These are phyloP conservation scores for Exophiala oligosperma DNA, from an alignment of 2,329 filamentous ascomycete species.

Conservation along the genomic window DNA sequence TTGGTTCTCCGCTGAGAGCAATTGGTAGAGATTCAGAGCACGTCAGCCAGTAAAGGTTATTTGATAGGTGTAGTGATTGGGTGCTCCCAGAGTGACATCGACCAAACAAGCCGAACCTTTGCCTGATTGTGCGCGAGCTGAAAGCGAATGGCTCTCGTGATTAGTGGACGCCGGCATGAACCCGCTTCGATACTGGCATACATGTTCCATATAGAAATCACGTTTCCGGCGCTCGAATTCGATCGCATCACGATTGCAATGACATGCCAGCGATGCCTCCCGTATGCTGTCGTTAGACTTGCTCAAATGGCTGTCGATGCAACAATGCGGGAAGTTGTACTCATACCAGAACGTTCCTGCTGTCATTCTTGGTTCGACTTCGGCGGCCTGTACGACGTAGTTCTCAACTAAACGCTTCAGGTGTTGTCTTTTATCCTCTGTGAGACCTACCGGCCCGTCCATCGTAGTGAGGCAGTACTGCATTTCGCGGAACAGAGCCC, in stretches of 20 bases:
- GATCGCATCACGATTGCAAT: neutral
- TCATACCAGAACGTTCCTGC: slow-evolving; percentile 8
- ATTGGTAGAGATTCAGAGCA: too few species aligned
- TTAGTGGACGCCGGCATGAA: slow-evolving; percentile 6
- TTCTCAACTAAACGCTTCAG: slow-evolving; percentile 9
- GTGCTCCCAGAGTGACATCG: too few species aligned
- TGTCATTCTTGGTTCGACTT: slow-evolving; percentile 5
- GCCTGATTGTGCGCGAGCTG: too few species aligned
- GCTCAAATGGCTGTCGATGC: neutral
- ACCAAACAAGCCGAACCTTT: too few species aligned
- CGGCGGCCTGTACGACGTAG: slow-evolving; percentile 2
- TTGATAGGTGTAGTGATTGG: too few species aligned
- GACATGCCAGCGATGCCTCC: neutral
- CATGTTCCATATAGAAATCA: slow-evolving; percentile 18
- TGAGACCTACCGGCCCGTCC: neutral
- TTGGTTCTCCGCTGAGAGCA: too few species aligned
- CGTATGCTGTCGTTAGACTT: neutral
- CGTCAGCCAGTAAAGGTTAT: too few species aligned
- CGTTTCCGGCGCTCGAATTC: slow-evolving; percentile 2
- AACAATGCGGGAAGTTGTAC: neutral
- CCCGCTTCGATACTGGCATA: slow-evolving; percentile 20
- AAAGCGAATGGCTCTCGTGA: neutral
- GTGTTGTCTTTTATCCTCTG: neutral
- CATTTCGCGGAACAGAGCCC: neutral
- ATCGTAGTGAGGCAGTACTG: neutral